Base-by-base conservation (phyloP, 2,329 filamentous ascomycete genomes). In the Scedosporium dehoogii region DNA sequence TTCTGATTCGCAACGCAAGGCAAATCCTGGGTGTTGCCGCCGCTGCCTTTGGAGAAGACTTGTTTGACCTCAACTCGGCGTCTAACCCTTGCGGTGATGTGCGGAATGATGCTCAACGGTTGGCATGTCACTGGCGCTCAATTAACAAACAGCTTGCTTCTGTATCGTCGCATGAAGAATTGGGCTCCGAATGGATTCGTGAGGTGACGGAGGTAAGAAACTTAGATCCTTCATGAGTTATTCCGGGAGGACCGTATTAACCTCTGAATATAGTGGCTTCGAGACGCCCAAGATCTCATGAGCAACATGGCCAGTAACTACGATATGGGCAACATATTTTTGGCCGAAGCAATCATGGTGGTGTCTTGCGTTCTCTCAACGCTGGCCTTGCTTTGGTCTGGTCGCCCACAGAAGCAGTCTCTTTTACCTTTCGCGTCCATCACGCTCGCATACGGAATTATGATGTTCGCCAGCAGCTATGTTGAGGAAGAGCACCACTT, bases 391-490 rank as follows among this genome's bases (percentile, higher is more conserved):
- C 18, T 16, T 16, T 23, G 64, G 9, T 63, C 67, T 9, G 65
- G 65, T 23, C 42, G 59, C 7, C 60, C 64, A 21, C 62, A 59
- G 0, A 48, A 62, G 18, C 66, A 65, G 0, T 62, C 63, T 14
- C 68, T 79, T 10, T 63, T 72, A 7, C 78, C 80, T 3, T 76
- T 89, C 59, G 66, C 76, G 3, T 65, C 81, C 2, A 77, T 86
- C 33, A 82, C 82, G 0, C 58, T 86, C 0, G 73, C 82, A 0
- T 96, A 97, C 70, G 86, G 87, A 1, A 73, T 85, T 44, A 96
- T 97, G 85, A 97, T 97, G 92, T 97, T 97, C 75, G 93, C 92
- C 9, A 96, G 91, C 72, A 97, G 92, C 70, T 99, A 94, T 72
- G 91, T 99, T 2, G 94, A 99, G 74, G 94, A 99, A 75, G 94